These are phyloP conservation scores for Wickerhamiella kazuoi DNA, from an alignment of 805 yeast species.

Conservation along the genomic window DNA sequence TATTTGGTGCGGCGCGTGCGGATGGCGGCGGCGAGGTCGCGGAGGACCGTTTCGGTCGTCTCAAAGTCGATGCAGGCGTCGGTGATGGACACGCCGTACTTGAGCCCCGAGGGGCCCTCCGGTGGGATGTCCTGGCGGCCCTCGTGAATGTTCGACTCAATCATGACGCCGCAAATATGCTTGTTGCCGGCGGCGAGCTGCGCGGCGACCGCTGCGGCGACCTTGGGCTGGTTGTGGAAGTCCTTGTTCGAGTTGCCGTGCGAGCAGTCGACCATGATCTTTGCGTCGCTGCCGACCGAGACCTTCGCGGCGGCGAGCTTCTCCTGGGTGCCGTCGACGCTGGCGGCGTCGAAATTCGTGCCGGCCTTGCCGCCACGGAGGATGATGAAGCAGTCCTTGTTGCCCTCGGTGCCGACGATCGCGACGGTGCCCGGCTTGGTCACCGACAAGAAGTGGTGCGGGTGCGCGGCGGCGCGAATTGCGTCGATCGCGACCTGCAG, in stretches of 20 bases:
- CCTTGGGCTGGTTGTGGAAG: slow-evolving; percentile 88
- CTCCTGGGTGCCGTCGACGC: slow-evolving; percentile 58
- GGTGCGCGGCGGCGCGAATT: slow-evolving; percentile 71
- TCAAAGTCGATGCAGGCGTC: slow-evolving; percentile 95
- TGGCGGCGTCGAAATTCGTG: slow-evolving; percentile 73
- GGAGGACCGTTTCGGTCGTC: slow-evolving; percentile 65
- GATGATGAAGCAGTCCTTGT: slow-evolving; percentile 82
- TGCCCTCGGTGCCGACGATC: slow-evolving; percentile 89
- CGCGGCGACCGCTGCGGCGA: slow-evolving; percentile 61
- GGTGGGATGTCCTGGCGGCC: slow-evolving; percentile 58
- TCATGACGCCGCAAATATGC: slow-evolving; percentile 80
- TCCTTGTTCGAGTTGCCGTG: slow-evolving; percentile 95
- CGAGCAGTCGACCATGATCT: slow-evolving; percentile 89
- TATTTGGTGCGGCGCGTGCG: slow-evolving; percentile 56
- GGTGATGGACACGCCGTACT: slow-evolving; percentile 91
- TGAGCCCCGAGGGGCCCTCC: slow-evolving; percentile 39
- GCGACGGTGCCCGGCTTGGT: slow-evolving; percentile 96
- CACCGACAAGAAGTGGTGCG: slow-evolving; percentile 94
- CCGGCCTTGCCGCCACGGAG: slow-evolving; percentile 92
- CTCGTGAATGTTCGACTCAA: slow-evolving; percentile 79
- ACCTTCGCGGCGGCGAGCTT: slow-evolving; percentile 31
- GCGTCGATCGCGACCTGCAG: slow-evolving; percentile 89
- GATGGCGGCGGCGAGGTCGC: slow-evolving; percentile 66
- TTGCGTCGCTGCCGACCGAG: slow-evolving; percentile 19
- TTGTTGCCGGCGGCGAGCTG: slow-evolving; percentile 73